Percentiles rank a stretch among this genome's conserved stretches.
Evolutionary conservation across 2,329 filamentous ascomycete genomes (phyloP).

Genomic region (Laburnicola sp.): DNA sequence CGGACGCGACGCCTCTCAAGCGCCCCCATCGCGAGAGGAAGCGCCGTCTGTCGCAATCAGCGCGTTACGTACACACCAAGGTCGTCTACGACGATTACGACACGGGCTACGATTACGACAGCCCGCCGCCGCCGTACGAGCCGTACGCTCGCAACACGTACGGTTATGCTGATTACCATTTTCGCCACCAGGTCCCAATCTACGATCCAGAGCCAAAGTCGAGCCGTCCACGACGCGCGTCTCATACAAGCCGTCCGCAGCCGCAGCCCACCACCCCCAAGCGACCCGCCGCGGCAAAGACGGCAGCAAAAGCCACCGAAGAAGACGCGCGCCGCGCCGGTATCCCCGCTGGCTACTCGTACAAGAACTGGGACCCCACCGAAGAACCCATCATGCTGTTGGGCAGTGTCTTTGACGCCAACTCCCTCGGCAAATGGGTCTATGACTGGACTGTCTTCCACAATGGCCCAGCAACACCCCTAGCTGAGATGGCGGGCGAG

Average conservation of each 20-base stretch:
- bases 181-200: slow-evolving; percentile 54
- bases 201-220: slow-evolving; percentile 50
- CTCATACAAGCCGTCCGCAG: slow-evolving; percentile 53
- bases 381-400: slow-evolving; percentile 93
- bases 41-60: slow-evolving; percentile 56
- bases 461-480: slow-evolving; percentile 77
- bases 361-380: slow-evolving; percentile 97
- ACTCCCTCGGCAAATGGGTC: slow-evolving; percentile 98
- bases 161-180: slow-evolving; percentile 58
- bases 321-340: slow-evolving; percentile 65
- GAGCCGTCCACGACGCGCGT: slow-evolving; percentile 58
- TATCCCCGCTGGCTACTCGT: slow-evolving; percentile 87
- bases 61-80: slow-evolving; percentile 60
- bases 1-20: slow-evolving; percentile 46
- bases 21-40: slow-evolving; percentile 49
- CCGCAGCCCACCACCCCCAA: slow-evolving; percentile 44
- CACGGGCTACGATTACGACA: slow-evolving; percentile 46
- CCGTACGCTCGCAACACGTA: slow-evolving; percentile 57
- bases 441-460: slow-evolving; percentile 98
- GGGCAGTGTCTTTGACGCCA: slow-evolving; percentile 94
- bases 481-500: slow-evolving; percentile 89
- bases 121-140: slow-evolving; percentile 53
- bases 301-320: slow-evolving; percentile 58
- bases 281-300: slow-evolving; percentile 41
- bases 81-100: slow-evolving; percentile 58